Evolutionary conservation across 1,284 basidiomycete genomes (phyloP).

Genomic region (Naganishia albida): DNA sequence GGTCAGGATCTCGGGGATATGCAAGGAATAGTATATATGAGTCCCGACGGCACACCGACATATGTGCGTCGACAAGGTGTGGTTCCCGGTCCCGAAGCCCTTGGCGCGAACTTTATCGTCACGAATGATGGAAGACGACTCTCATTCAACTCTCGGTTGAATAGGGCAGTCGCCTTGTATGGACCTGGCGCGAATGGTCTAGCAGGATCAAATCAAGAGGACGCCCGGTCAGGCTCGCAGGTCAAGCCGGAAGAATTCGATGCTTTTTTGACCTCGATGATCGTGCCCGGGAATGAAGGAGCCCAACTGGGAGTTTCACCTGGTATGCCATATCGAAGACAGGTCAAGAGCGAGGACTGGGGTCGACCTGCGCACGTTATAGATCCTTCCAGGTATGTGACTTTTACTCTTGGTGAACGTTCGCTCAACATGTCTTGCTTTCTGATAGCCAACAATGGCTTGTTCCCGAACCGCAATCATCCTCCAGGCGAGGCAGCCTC

Average conservation of each 20-base stretch:
- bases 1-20: not conserved
- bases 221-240: not conserved
- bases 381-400: conserved; percentile 18
- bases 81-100: conserved; percentile 28
- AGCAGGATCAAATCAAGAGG: not conserved
- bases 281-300: not conserved
- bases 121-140: conserved; percentile 48
- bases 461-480: conserved; percentile 20
- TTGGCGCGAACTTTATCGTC: conserved; percentile 37
- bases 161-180: conserved; percentile 16
- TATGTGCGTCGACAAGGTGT: conserved; percentile 19
- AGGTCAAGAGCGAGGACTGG: conserved; percentile 50
- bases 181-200: not conserved
- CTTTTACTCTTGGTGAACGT: not conserved
- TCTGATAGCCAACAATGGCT: conserved; percentile 20
- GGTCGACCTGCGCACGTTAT: conserved; percentile 37
- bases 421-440: conserved; percentile 15
- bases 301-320: not conserved
- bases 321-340: conserved; percentile 1
- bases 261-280: conserved; percentile 13
- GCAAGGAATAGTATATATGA: conserved; percentile 13
- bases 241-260: conserved; percentile 24
- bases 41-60: conserved; percentile 4
- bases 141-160: conserved; percentile 41
- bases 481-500: conserved; percentile 16